These are phyloP conservation scores for Psophocarpus tetragonolobus DNA, from an alignment of 306 rosid species.

Conservation along the genomic window DNA sequence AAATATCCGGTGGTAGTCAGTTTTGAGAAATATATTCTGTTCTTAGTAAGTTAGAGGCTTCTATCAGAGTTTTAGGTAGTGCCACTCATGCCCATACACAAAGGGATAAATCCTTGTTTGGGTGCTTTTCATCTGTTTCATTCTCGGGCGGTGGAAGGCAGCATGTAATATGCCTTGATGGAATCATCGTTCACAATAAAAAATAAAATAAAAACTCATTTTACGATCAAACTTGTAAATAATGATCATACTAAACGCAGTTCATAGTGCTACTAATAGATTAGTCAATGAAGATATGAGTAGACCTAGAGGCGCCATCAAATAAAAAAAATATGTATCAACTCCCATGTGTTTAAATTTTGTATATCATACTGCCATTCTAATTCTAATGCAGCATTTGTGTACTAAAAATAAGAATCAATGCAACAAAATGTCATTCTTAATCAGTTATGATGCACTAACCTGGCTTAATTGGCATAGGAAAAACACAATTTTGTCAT, in stretches of 20 bases:
- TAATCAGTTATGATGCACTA: not conserved
- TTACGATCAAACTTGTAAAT: not conserved
- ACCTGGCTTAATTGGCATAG: not conserved
- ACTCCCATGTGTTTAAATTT: not conserved
- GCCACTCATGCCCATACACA: not conserved
- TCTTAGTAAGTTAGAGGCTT: conserved; percentile 19
- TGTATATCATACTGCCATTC: not conserved
- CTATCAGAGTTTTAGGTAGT: conserved; percentile 3
- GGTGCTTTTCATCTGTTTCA: not conserved
- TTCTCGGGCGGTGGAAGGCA: not conserved
- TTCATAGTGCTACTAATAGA: not conserved
- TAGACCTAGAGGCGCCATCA: not conserved
- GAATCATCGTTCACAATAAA: not conserved
- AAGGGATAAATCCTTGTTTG: not conserved
- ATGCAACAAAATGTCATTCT: not conserved
- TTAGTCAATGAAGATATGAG: not conserved
- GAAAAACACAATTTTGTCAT: not conserved
- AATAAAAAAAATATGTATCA: not conserved
- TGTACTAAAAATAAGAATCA: not conserved
- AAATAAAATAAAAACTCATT: not conserved
- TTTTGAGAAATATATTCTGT: conserved; percentile 29
- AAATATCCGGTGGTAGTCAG: conserved; percentile 5
- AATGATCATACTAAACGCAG: not conserved
- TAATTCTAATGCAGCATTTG: not conserved
- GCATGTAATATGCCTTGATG: not conserved